These are phyloP conservation scores for Nemania sp. DNA, from an alignment of 2,329 filamentous ascomycete genomes.

Conservation along the genomic window DNA sequence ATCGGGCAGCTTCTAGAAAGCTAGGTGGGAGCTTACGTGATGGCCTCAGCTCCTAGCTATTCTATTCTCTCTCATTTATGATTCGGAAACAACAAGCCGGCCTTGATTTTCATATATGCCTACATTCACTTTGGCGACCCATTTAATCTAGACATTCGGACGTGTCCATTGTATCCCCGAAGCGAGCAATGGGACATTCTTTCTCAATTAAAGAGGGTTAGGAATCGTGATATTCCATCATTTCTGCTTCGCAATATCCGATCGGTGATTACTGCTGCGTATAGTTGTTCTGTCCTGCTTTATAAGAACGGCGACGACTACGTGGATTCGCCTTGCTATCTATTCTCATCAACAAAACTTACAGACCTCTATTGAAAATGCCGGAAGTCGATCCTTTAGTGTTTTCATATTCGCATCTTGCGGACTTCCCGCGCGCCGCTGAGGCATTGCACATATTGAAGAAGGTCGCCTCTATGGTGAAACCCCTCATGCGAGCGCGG, in stretches of 20 bases:
- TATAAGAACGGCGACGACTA: neutral
- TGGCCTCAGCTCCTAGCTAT: slow-evolving; percentile 20
- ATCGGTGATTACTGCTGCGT: too few relatives aligned
- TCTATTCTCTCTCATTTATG: neutral
- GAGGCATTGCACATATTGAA: slow-evolving; percentile 73
- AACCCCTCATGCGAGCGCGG: slow-evolving; percentile 92
- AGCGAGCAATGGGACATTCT: too few relatives aligned
- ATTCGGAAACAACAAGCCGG: slow-evolving; percentile 31
- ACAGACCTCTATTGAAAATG: slow-evolving; percentile 49
- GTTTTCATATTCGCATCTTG: slow-evolving; percentile 62
- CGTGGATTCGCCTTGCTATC: slow-evolving; percentile 3
- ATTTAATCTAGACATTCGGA: neutral
- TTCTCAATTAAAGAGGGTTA: too few relatives aligned
- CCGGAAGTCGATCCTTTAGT: slow-evolving; percentile 60
- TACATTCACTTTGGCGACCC: too few relatives aligned
- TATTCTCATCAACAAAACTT: neutral
- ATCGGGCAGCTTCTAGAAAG: slow-evolving; percentile 40
- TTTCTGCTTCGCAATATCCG: neutral
- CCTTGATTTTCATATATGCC: slow-evolving; percentile 7
- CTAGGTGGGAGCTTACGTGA: slow-evolving; percentile 33
- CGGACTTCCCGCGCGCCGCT: slow-evolving; percentile 58
- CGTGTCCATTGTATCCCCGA: too few relatives aligned
- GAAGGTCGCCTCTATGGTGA: slow-evolving; percentile 88
- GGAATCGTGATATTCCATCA: neutral
- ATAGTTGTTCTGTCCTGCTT: neutral